A percentile compares a stretch with the other conserved stretches of the same genome.
Evolutionary conservation across 2,329 filamentous ascomycete genomes (phyloP).

Genomic region (Ophiostoma perfectum): DNA sequence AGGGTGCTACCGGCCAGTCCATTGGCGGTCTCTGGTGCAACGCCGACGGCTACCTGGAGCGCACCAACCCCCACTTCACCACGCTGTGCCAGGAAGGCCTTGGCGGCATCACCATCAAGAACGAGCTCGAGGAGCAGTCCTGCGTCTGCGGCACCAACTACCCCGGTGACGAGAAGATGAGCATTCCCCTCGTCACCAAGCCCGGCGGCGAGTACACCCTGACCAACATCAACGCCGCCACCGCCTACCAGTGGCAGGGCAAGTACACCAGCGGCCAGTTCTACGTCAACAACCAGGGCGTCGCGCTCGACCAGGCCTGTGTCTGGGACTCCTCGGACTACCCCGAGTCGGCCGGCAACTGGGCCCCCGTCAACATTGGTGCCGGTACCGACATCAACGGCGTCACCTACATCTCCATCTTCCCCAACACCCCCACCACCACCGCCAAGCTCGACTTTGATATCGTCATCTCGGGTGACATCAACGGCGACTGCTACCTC

Average conservation of each 20-base stretch:
- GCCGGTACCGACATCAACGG: slow-evolving; percentile 62
- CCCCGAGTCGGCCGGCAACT: slow-evolving; percentile 66
- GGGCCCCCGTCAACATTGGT: slow-evolving; percentile 79
- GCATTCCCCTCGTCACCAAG: slow-evolving; percentile 63
- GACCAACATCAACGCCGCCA: slow-evolving; percentile 66
- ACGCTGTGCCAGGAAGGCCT: slow-evolving; percentile 71
- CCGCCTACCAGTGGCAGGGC: slow-evolving; percentile 74
- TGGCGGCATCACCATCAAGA: slow-evolving; percentile 66
- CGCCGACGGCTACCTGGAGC: slow-evolving; percentile 62
- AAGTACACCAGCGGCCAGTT: slow-evolving; percentile 83
- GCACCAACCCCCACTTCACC: slow-evolving; percentile 63
- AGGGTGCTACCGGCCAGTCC: slow-evolving; percentile 76
- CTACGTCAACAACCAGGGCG: slow-evolving; percentile 85
- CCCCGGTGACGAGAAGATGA: slow-evolving; percentile 85
- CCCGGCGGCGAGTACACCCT: slow-evolving; percentile 58
- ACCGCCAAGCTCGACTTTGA: slow-evolving; percentile 66
- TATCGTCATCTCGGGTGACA: slow-evolving; percentile 67
- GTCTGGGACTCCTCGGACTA: slow-evolving; percentile 57
- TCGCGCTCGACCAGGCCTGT: slow-evolving; percentile 63
- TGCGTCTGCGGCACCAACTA: slow-evolving; percentile 94
- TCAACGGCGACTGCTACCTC: slow-evolving; percentile 56
- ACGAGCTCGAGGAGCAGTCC: slow-evolving; percentile 62
- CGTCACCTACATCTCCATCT: slow-evolving; percentile 73
- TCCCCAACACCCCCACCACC: slow-evolving; percentile 76
- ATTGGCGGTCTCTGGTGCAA: slow-evolving; percentile 85